Base-by-base conservation (phyloP, 208 protist species). In the Vickermania spadyakhi region DNA sequence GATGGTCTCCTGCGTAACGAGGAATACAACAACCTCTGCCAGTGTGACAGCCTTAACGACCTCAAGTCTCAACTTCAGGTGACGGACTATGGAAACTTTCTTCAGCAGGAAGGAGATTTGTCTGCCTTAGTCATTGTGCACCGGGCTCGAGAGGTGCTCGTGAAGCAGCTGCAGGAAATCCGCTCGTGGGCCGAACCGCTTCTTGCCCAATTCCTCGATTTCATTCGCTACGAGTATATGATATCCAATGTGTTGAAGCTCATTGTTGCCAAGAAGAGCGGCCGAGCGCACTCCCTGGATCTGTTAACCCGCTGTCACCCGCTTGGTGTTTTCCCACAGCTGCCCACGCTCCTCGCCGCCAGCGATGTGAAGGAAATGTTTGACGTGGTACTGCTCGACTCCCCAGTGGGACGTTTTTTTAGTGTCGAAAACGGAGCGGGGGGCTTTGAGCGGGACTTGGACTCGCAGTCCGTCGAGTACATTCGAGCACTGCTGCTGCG, bases 201-300 rank as follows among this genome's bases (percentile, higher is more conserved):
- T 45, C 86, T 99, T 11, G 83, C 86, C 41, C 93, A 89, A n/a
- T 99, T 99, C 72, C 73, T 99, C 4, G 97, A 99, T 68, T 99
- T 98, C 77, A 98, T 99, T 75, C 98, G 94, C 57, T 98, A 98
- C 68, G 96, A 97, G 56, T 99, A 99, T 81, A 99, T 99, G 98
- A 98, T 97, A 69, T 78, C 75, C 26, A 97, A 97, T 75, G 81
- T 96, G 51, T 72, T 97, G 23, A 96, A 94, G 67, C 72, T 97
- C 2, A 81, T 97, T 61, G 74, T 85, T 67, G 86, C 86, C 26
- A 91, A 92, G 59, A 73, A 80, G n/a, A 90, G 77, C 62, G 91
- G 80, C 45, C 36, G 36, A 7, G 71, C 84, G 22, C 79, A 86
- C 30, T 89, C 67, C 72, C 72, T 96, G 1, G 81, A 94, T 59